Percentiles rank a stretch among this genome's conserved stretches.
Evolutionary conservation across 768 basidiomycete species (phyloP).

Genomic region (Daedaleopsis nitida): DNA sequence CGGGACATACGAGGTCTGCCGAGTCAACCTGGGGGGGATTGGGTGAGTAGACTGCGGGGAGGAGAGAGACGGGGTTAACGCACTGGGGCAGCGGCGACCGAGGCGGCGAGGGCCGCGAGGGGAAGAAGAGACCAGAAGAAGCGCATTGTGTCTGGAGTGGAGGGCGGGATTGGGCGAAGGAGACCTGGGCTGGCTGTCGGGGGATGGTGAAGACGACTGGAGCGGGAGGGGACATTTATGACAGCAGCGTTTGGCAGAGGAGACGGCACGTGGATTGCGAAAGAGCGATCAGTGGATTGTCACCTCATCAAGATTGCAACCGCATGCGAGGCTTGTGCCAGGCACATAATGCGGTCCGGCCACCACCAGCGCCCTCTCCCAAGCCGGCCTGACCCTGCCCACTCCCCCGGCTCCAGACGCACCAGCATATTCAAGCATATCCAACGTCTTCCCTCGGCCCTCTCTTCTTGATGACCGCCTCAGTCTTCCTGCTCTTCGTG

Average conservation of each 20-base stretch:
- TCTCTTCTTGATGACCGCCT: not conserved
- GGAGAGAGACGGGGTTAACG: not conserved
- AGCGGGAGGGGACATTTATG: slow-evolving; percentile 13
- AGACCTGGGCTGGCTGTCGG: not conserved
- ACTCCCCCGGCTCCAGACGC: not conserved
- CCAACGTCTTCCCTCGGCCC: too few relatives aligned
- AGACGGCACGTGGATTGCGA: slow-evolving; percentile 5
- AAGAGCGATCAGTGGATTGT: slow-evolving; percentile 20
- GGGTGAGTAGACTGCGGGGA: not conserved
- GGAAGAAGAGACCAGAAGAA: slow-evolving; percentile 21
- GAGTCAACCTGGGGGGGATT: not conserved
- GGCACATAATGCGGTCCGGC: slow-evolving; percentile 10
- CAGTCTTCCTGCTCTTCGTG: not conserved
- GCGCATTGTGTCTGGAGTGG: slow-evolving; percentile 21
- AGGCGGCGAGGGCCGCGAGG: slow-evolving; percentile 25
- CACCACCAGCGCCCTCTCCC: not conserved
- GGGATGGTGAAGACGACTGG: slow-evolving; percentile 2
- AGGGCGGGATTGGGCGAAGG: not conserved
- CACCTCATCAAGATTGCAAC: slow-evolving; percentile 14
- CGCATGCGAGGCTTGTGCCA: slow-evolving; percentile 18
- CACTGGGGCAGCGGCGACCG: slow-evolving; percentile 27
- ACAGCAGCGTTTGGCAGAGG: slow-evolving; percentile 15
- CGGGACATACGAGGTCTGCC: slow-evolving; percentile 13
- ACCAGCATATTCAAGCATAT: too few relatives aligned
- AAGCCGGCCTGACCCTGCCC: not conserved